A percentile compares a stretch with the other conserved stretches of the same genome.
Evolutionary conservation across 768 basidiomycete genomes (phyloP).

Genomic region (Serendipita vermifera): DNA sequence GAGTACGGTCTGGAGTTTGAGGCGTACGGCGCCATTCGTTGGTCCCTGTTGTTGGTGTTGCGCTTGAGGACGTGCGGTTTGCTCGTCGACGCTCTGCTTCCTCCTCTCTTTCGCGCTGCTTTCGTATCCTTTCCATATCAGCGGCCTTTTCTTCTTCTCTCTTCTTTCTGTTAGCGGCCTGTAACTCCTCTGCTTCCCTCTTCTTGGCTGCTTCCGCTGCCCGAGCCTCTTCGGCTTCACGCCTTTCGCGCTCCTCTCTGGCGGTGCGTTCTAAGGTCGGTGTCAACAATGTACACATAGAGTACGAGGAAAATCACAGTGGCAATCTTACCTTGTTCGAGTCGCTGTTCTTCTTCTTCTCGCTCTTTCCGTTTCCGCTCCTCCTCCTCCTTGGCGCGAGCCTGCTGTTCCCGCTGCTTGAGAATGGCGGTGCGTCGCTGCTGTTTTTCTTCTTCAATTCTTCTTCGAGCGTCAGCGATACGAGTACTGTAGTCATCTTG

Average conservation of each 20-base stretch:
- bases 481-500: constrained; percentile 52
- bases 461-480: constrained; percentile 43
- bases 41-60: not conserved
- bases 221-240: constrained; percentile 38
- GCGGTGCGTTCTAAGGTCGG: constrained; percentile 26
- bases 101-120: constrained; percentile 26
- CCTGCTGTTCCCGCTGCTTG: constrained; percentile 48
- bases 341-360: constrained; percentile 29
- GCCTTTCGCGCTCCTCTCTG: constrained; percentile 39
- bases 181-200: constrained; percentile 49
- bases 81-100: constrained; percentile 23
- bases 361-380: constrained; percentile 23
- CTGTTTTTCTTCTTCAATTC: constrained; percentile 75
- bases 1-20: not conserved
- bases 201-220: constrained; percentile 42
- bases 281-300: not conserved
- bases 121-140: constrained; percentile 19
- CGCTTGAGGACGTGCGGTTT: constrained; percentile 16
- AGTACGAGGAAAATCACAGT: not conserved
- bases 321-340: constrained; percentile 38
- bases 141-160: constrained; percentile 38
- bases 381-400: constrained; percentile 30
- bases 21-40: not conserved
- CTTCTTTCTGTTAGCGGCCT: constrained; percentile 36
- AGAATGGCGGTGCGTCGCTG: constrained; percentile 47